These are phyloP conservation scores for Aspergillus ostianus DNA, from an alignment of 495 filamentous ascomycete species.

Conservation along the genomic window DNA sequence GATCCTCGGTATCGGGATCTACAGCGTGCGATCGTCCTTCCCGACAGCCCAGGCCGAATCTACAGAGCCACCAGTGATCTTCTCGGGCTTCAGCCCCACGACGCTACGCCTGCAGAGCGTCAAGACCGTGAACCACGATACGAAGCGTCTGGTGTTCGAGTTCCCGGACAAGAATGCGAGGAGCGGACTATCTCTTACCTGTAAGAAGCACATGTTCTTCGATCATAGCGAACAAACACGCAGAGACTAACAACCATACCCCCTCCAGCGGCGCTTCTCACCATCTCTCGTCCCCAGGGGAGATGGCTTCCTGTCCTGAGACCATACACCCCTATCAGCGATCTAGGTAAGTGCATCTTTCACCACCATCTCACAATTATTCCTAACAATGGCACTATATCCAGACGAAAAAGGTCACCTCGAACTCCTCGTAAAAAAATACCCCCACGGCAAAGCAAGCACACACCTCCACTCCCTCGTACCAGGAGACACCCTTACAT, in stretches of 20 bases:
- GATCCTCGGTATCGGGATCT: conserved; percentile 19
- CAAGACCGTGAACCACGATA: conserved; percentile 62
- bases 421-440: conserved; percentile 62
- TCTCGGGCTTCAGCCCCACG: conserved; percentile 24
- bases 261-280: conserved; percentile 50
- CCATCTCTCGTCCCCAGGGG: conserved; percentile 51
- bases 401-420: conserved; percentile 53
- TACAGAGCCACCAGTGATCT: conserved; percentile 17
- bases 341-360: conserved; percentile 37
- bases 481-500: conserved; percentile 57
- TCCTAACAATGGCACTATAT: conserved; percentile 6
- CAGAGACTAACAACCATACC: background rate
- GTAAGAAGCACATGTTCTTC: conserved; percentile 27
- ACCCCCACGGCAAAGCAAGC: conserved; percentile 62
- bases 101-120: conserved; percentile 41
- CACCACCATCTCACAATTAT: background rate
- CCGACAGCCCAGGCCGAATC: conserved; percentile 26
- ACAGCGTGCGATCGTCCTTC: conserved; percentile 13
- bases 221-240: too few relatives aligned
- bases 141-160: conserved; percentile 61
- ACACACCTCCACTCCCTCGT: conserved; percentile 58
- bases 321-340: conserved; percentile 60
- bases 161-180: conserved; percentile 48
- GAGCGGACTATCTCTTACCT: conserved; percentile 54
- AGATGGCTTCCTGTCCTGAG: conserved; percentile 52